Conservation (phyloP, 352 stramenopile genomes). For the Lagenidium giganteum region DNA sequence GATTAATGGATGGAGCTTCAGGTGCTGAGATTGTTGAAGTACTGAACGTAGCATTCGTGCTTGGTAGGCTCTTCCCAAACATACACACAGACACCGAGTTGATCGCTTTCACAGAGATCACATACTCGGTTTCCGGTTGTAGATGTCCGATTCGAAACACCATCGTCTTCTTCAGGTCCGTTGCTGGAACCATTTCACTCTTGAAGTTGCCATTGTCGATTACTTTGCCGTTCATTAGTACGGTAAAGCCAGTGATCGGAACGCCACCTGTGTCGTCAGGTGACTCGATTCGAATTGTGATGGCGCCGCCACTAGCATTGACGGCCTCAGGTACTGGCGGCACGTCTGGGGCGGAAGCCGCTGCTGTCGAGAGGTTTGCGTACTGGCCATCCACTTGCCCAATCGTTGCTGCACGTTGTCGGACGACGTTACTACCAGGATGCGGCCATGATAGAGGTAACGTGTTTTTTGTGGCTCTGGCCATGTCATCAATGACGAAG, state of each 20-base stretch:
- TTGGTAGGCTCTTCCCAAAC: conserved; percentile 22
- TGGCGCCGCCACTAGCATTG: conserved; percentile 35
- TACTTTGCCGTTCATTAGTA: conserved; percentile 27
- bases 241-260: conserved; percentile 31
- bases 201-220: conserved; percentile 6
- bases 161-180: conserved; percentile 15
- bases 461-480: conserved; percentile 18
- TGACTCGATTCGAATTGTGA: conserved; percentile 20
- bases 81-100: conserved; percentile 45
- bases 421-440: conserved; percentile 19
- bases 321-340: conserved; percentile 25
- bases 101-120: conserved; percentile 22
- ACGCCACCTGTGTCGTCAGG: conserved; percentile 32
- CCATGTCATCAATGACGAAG: conserved; percentile 36
- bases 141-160: conserved; percentile 27
- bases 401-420: conserved; percentile 15
- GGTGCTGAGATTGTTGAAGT: conserved; percentile 26
- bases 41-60: conserved; percentile 11
- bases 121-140: conserved; percentile 21
- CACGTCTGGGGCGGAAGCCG: conserved; percentile 20
- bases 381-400: conserved; percentile 26
- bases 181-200: not conserved
- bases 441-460: conserved; percentile 27
- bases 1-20: conserved; percentile 17
- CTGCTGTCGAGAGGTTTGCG: conserved; percentile 26